Conservation (phyloP, 371 early-diverging fungal genomes). For the Amoeboaphelidium protococcarum region DNA sequence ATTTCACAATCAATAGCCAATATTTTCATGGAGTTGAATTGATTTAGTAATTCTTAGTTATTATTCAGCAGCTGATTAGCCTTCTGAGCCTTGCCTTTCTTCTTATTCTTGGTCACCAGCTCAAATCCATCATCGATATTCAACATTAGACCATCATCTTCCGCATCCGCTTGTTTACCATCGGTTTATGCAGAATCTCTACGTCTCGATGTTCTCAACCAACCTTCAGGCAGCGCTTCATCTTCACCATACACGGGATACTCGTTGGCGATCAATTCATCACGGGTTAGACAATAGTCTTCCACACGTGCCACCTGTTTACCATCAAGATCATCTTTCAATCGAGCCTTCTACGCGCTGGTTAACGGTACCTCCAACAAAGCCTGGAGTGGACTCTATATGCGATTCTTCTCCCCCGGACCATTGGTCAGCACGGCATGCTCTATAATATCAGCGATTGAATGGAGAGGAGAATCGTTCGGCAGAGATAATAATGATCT, state of each 20-base stretch:
- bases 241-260: not conserved
- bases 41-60: too few species aligned
- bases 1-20: not conserved
- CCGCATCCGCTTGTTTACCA: not conserved
- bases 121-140: not conserved
- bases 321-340: not conserved
- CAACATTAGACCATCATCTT: not conserved
- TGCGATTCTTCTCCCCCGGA: not conserved
- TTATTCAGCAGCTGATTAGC: too few species aligned
- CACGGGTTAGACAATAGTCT: not conserved
- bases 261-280: not conserved
- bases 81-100: too few species aligned
- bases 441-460: not conserved
- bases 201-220: not conserved
- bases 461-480: not conserved
- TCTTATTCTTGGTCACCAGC: not conserved
- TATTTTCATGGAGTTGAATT: too few species aligned
- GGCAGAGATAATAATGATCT: too few species aligned
- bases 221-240: not conserved
- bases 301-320: not conserved
- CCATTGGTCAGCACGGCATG: not conserved
- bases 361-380: not conserved
- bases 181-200: not conserved
- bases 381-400: not conserved
- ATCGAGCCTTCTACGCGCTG: not conserved